Base-by-base conservation (phyloP, 148 eudicot genomes). In the Bassia scoparia region DNA sequence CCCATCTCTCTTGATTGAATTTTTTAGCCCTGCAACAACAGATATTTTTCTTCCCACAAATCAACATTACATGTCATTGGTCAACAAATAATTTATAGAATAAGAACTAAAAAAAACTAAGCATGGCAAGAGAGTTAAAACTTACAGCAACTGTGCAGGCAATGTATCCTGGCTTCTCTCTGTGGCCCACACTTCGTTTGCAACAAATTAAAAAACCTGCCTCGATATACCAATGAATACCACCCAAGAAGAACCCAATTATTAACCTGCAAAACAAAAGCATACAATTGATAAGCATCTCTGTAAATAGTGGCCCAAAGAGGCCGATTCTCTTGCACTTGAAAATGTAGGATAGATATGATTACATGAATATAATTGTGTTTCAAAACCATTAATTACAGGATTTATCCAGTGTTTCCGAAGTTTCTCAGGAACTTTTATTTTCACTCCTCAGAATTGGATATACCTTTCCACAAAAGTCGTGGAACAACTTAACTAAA, bases 81-180 rank as follows among this genome's bases (percentile, higher is more conserved):
- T 20, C 13, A 35, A 11, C 10, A 12, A 16, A n/a, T 4, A 13
- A n/a, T 67, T 70, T 70, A 53, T 77, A 49, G 62, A 67, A 67
- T 46, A 46, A 14, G 35, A 49, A 18, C 53, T 49, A 49, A 0
- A 34, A 46, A 52, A 76, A 64, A 63, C 26, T 66, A 21, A 62
- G 23, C 26, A 52, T 59, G 35, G 55, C 64, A 37, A 69, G 64
- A 50, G 30, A 29, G 60, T 41, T 29, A 76, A 21, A 41, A 74
- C 91, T 87, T 83, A 95, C 98, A 70, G 87, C 97, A 72, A 95
- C 66, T 12, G 90, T 74, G 86, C 92, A 91, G 67, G 86, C 87
- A 67, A 91, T 74, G 67, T 91, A 95, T 75, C 93, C 98, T 2
- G 98, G 88, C 77, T 95, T 91, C 90, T 95, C 98, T 74, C 98